Evolutionary conservation across 176 grass and related monocot genomes (phyloP), one percentile per base, ranked within the genome.

Genomic region (Eragrostis curvula): DNA sequence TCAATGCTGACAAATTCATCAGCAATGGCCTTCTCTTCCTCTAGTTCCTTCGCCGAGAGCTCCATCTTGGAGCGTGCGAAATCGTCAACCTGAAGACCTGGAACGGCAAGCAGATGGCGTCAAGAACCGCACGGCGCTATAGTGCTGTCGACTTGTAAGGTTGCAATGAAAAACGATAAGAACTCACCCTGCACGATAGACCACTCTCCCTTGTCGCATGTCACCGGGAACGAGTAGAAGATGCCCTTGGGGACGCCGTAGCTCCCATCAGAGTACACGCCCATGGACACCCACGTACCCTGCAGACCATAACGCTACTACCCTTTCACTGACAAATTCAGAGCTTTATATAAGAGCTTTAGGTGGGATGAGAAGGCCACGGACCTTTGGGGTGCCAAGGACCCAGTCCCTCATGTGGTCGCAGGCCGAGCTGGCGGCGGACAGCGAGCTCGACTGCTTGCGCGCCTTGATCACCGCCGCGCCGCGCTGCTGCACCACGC

Each of bases 221-320:
- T 90, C 67, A 91, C 87, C 30, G 91, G 94, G 23, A 93, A 94
- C 45, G 89, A 94, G 41, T 86, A 97, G 84, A 90, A 81, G 30
- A 91, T 15, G 29, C 85, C 94, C 3, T 78, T 51, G 40, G 89
- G 91, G 47, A 94, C 67, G 81, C 66, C 71, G 21, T 91, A 88
- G 72, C 84, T 81, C 18, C 94, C 91, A n/a, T 97, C 91, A 9
- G 89, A 94, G 81, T 75, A 91, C 32, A 91, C 91, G 20, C 91
- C 91, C 91, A 97, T 97, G 24, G 94, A 94, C 65, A 94, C 87
- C 91, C 94, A 93, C 27, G 94, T 88, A 12, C 87, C 94, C 91
- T 93, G 66, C 32, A 64, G 39, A 77, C 5, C 67, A 73, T 51
- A 80, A 45, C 15, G 24, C 24, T 27, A 11, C 24, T 27, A 7